Evolutionary conservation across 345 rosid species (phyloP).

Genomic region (Sapria himalayana): DNA sequence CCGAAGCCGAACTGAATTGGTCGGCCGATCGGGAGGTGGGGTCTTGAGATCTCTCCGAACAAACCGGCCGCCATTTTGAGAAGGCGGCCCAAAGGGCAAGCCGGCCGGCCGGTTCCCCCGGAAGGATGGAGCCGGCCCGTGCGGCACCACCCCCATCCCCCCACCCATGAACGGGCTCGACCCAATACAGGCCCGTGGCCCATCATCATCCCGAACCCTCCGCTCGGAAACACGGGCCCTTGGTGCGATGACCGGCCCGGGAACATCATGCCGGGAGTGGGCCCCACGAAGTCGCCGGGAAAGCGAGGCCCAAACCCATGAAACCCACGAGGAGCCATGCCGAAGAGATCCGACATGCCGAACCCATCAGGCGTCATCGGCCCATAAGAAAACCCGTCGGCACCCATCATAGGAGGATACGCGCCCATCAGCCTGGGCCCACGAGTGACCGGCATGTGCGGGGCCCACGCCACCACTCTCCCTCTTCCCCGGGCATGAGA

Average conservation of each 20-base stretch:
- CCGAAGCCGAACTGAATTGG: slow-evolving; percentile 21
- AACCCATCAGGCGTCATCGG: slow-evolving; percentile 44
- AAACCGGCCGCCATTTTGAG: slow-evolving; percentile 24
- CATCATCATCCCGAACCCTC: slow-evolving; percentile 90
- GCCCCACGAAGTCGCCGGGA: slow-evolving; percentile 70
- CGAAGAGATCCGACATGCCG: slow-evolving; percentile 74
- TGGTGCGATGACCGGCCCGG: slow-evolving; percentile 88
- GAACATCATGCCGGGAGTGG: slow-evolving; percentile 74
- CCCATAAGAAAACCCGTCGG: slow-evolving; percentile 68
- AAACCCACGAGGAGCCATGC: slow-evolving; percentile 65
- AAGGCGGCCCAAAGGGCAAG: no score
- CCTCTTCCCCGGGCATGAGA: slow-evolving; percentile 80
- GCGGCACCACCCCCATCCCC: slow-evolving; percentile 45
- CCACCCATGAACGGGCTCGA: slow-evolving; percentile 71
- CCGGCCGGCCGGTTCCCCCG: slow-evolving; percentile 39
- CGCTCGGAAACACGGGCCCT: slow-evolving; percentile 47
- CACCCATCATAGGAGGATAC: slow-evolving; percentile 69
- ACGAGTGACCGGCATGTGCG: slow-evolving; percentile 60
- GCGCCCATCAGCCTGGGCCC: slow-evolving; percentile 75
- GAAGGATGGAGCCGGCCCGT: no score
- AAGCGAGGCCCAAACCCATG: slow-evolving; percentile 82
- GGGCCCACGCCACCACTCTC: slow-evolving; percentile 94
- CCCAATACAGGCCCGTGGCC: slow-evolving; percentile 71
- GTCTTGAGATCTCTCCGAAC: slow-evolving; percentile 30
- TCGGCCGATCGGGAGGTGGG: slow-evolving; percentile 22